Evolutionary conservation across 352 stramenopile genomes (phyloP).

Genomic region (Bremia lactucae): DNA sequence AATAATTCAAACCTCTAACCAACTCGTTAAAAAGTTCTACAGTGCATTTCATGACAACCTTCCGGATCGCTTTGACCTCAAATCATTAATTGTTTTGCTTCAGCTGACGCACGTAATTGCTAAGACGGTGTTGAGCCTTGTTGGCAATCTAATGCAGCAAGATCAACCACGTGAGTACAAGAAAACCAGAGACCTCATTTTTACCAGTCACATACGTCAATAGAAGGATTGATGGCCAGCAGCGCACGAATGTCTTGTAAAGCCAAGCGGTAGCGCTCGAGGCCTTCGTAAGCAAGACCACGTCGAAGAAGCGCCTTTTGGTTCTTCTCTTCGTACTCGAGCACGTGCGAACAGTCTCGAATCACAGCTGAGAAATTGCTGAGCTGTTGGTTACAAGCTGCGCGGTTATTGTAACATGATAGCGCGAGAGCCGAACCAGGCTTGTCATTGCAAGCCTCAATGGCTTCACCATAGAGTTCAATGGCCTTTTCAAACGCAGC

Average conservation of each 20-base stretch:
- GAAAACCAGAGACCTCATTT: background rate
- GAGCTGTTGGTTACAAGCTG: slow-evolving; percentile 95
- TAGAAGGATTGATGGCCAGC: slow-evolving; percentile 79
- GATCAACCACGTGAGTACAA: slow-evolving; percentile 2
- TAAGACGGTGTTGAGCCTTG: slow-evolving; percentile 84
- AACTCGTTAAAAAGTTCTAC: too few species aligned
- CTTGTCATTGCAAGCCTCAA: slow-evolving; percentile 70
- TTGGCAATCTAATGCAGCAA: slow-evolving; percentile 66
- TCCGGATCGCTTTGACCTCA: too few species aligned
- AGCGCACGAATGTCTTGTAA: slow-evolving; percentile 83
- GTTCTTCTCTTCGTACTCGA: slow-evolving; percentile 91
- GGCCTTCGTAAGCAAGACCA: slow-evolving; percentile 90
- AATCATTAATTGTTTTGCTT: slow-evolving; percentile 65
- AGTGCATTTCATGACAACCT: too few species aligned
- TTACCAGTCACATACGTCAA: slow-evolving; percentile 41
- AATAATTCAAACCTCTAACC: too few species aligned
- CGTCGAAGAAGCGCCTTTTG: slow-evolving; percentile 92
- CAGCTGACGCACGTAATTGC: slow-evolving; percentile 78
- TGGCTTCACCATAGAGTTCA: slow-evolving; percentile 87
- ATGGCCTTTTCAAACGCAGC: slow-evolving; percentile 87
- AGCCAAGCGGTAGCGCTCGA: slow-evolving; percentile 89
- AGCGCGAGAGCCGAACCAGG: slow-evolving; percentile 74
- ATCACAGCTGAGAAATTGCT: slow-evolving; percentile 94
- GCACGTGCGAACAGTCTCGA: slow-evolving; percentile 89
- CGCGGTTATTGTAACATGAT: slow-evolving; percentile 92